phyloP scores from a whole-genome alignment of 164 flowering plant species.

The Vitis rotundifolia region DNA sequence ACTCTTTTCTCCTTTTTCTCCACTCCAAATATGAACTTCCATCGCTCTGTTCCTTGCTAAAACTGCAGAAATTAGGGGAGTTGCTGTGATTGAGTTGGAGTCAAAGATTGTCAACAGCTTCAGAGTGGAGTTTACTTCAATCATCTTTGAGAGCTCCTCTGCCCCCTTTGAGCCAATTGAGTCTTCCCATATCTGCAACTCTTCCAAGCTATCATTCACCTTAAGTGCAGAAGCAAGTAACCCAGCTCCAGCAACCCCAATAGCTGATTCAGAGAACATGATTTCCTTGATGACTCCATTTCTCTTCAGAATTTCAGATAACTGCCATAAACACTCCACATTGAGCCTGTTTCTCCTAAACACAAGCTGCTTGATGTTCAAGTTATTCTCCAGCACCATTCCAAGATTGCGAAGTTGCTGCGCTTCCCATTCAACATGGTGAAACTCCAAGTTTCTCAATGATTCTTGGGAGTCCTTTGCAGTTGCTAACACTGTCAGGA shows the following conservation, averaged over 20 bases:
- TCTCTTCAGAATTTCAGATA: conserved; percentile 58
- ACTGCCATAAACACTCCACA: conserved; percentile 44
- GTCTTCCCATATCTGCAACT: conserved; percentile 95
- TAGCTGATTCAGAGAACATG: conserved; percentile 61
- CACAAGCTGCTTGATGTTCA: conserved; percentile 49
- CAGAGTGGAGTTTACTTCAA: conserved; percentile 74
- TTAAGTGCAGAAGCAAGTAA: conserved; percentile 68
- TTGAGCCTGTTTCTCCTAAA: conserved; percentile 59
- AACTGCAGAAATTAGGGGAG: conserved; percentile 85
- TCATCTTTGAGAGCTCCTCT: conserved; percentile 92
- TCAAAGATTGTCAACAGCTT: conserved; percentile 76
- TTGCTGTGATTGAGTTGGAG: conserved; percentile 57
- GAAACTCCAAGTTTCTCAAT: conserved; percentile 53
- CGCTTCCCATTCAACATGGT: conserved; percentile 35
- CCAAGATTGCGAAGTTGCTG: conserved; percentile 40
- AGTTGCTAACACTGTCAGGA: conserved; percentile 42
- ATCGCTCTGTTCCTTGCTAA: conserved; percentile 69
- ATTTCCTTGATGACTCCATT: conserved; percentile 60
- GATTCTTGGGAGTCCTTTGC: conserved; percentile 25
- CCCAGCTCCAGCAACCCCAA: conserved; percentile 65
- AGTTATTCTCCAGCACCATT: conserved; percentile 41
- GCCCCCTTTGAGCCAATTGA: conserved; percentile 88
- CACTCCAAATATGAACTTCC: conserved; percentile 93
- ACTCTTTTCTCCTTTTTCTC: conserved; percentile 45
- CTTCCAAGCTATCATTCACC: conserved; percentile 71